Evolutionary conservation across 805 yeast genomes (phyloP), one percentile per base, ranked within the genome.

Genomic region (Ogataea neopini): DNA sequence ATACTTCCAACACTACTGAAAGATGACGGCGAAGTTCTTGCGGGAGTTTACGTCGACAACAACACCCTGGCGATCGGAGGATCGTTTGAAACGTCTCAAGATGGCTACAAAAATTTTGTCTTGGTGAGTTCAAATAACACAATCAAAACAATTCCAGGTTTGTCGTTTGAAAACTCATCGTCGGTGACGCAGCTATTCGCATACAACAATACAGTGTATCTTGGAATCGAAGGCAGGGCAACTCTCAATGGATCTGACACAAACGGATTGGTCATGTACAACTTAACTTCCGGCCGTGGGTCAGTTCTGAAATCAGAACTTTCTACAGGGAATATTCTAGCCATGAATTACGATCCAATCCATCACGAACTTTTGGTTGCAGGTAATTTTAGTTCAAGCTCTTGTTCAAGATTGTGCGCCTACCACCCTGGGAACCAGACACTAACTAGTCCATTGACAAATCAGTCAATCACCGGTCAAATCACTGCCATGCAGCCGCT

Each of bases 341-440:
- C 79, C 1, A 63, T 78, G 43, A 63, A 64, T 14, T 52, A 74
- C 14, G 68, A 69, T 28, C 72, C 75, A 26, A 70, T 69, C 19
- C 67, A 64, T 23, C 69, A 72, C 23, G 56, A 71, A 15, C 66
- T 89, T 22, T 71, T 83, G 25, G 87, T 87, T 10, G 96, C 86
- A 33, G 97, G 97, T 19, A 72, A 76, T 36, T 89, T 87, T 61
- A 75, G 73, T 17, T 62, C 71, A 17, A 44, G 46, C 14, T 49
- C 52, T 4, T 90, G 96, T 65, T 63, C 71, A 2, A 75, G 80
- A 1, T 64, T 91, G 30, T 90, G 97, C 62, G 67, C 84, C 29
- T 88, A 79, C 61, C 83, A 84, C 56, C 63, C 81, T 50, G 60
- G 66, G 3, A 70, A 73, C 26, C 68, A 77, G 0, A 68, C 82